Evolutionary conservation across 2,329 filamentous ascomycete species (phyloP).

Genomic region (Cryphonectria nitschkei): DNA sequence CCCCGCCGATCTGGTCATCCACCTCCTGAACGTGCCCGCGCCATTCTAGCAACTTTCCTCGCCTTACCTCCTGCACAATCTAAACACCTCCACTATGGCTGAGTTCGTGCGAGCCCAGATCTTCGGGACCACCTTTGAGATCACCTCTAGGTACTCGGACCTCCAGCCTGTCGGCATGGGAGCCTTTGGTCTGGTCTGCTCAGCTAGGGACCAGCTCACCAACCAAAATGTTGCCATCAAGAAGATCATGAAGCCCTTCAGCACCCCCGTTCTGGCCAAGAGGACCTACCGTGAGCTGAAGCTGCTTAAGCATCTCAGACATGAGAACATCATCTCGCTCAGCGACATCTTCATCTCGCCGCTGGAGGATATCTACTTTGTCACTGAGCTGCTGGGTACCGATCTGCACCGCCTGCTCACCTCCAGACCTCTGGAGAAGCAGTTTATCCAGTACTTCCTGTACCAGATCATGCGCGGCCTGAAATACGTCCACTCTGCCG

Average conservation of each 20-base stretch:
- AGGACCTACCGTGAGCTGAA: slow-evolving; percentile 97
- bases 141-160: slow-evolving; percentile 98
- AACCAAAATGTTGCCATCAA: slow-evolving; percentile 97
- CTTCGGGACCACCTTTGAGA: slow-evolving; percentile 99
- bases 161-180: slow-evolving; percentile 99
- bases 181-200: slow-evolving; percentile 97
- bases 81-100: slow-evolving; percentile 70
- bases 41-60: not conserved
- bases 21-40: not conserved
- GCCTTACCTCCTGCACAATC: not conserved
- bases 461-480: slow-evolving; percentile 98
- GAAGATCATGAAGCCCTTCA: slow-evolving; percentile 99
- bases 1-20: slow-evolving; percentile 21
- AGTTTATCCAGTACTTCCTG: slow-evolving; percentile 99
- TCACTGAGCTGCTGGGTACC: slow-evolving; percentile 95
- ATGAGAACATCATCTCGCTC: slow-evolving; percentile 94
- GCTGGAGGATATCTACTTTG: slow-evolving; percentile 98
- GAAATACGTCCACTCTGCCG: slow-evolving; percentile 98
- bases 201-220: slow-evolving; percentile 96
- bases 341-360: slow-evolving; percentile 99
- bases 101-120: slow-evolving; percentile 99
- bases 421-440: slow-evolving; percentile 94
- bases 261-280: slow-evolving; percentile 97
- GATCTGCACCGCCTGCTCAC: slow-evolving; percentile 95
- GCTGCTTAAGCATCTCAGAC: slow-evolving; percentile 91